Base-by-base conservation (phyloP, 768 basidiomycete genomes). In the Boletus reticulatus region DNA sequence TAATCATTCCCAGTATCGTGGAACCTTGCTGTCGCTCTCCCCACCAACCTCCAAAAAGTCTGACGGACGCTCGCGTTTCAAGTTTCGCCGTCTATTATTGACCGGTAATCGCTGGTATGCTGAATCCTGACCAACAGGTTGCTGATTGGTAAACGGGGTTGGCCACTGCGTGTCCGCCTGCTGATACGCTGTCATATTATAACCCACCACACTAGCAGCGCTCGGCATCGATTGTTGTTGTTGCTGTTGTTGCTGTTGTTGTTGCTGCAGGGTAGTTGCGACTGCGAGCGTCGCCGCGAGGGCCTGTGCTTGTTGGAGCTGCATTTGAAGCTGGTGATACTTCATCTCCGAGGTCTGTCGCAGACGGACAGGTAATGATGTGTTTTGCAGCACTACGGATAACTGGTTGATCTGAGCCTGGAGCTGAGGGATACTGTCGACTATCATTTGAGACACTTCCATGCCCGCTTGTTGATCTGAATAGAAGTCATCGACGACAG, bases 351-450 rank as follows among this genome's bases (percentile, higher is more conserved):
- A 88, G 58, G 87, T 84, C 66, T 87, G 87, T 34, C 91, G 86
- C 43, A 89, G 87, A 48, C 84, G 83, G 22, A 73, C 72, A 2
- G 90, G 89, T 8, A 94, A 75, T 10, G 83, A 79, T 19, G 86
- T 83, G 66, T 92, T 93, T 70, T 89, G 87, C 60, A 94, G 82
- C 78, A 89, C 86, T 61, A 84, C 76, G 54, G 84, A 85, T 48
- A 92, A 77, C 63, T 94, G 92, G n/a, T 76, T 74, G 57, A 93
- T 86, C 66, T 93, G 90, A 6, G 90, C 90, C 71, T 94, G 92
- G 17, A 94, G 76, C 67, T 91, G 86, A 19, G 89, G 85, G 60
- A 93, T 88, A 66, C 77, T 86, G 61, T 88, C 84, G 32, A 84
- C 82, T 62, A 90, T 77, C 74, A 86, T 83, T 61, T 85, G 85